Evolutionary conservation across 257 asterid genomes (phyloP).

Genomic region (Solanum etuberosum): DNA sequence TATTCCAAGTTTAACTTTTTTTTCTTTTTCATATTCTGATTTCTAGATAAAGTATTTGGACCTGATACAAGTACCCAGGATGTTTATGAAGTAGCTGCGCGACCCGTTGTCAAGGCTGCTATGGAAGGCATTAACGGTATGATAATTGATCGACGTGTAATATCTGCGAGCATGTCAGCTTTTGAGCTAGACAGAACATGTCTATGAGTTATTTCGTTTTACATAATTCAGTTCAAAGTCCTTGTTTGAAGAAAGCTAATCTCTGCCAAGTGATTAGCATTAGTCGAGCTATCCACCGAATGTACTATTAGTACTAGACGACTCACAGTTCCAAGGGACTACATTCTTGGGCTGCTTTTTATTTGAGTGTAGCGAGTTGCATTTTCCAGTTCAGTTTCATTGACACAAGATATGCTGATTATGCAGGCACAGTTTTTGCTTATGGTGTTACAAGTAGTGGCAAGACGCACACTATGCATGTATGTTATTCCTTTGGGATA

Average conservation of each 20-base stretch:
- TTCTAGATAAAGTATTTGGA: slow-evolving; percentile 85
- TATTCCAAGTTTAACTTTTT: background rate
- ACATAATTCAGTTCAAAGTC: background rate
- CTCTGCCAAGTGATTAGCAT: background rate
- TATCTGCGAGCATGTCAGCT: background rate
- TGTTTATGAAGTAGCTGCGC: slow-evolving; percentile 93
- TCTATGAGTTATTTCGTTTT: background rate
- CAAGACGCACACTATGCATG: slow-evolving; percentile 99
- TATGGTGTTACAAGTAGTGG: slow-evolving; percentile 99
- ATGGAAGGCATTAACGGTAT: slow-evolving; percentile 98
- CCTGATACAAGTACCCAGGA: slow-evolving; percentile 71
- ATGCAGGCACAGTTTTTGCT: slow-evolving; percentile 97
- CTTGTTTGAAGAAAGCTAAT: background rate
- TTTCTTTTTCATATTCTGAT: background rate
- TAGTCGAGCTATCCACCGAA: background rate
- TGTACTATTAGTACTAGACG: background rate
- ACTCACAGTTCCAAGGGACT: background rate
- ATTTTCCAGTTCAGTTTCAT: background rate
- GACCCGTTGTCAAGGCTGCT: slow-evolving; percentile 96
- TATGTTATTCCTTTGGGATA: slow-evolving; percentile 29
- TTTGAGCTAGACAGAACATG: background rate
- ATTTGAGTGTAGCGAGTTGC: background rate
- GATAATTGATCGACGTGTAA: background rate
- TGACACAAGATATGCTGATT: slow-evolving; percentile 12
- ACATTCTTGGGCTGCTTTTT: background rate